These are phyloP conservation scores for Penicillium sclerotigenum DNA, from an alignment of 2,329 filamentous ascomycete species.

Conservation along the genomic window DNA sequence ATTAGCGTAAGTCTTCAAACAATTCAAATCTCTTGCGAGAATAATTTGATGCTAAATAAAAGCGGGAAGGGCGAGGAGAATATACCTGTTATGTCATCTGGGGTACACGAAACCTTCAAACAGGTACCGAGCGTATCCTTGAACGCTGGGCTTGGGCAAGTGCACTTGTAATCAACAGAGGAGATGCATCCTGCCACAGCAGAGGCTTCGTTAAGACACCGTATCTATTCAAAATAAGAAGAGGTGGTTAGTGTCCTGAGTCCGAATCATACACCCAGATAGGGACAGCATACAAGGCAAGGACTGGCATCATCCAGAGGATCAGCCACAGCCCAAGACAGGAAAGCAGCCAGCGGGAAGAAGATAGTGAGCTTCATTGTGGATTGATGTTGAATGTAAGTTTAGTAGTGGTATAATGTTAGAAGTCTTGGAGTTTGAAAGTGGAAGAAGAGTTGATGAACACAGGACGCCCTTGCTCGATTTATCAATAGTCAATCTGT, in stretches of 20 bases:
- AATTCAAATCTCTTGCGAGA: background rate
- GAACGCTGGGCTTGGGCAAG: conserved; percentile 18
- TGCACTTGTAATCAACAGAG: conserved; percentile 14
- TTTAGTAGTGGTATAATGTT: background rate
- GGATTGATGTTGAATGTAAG: background rate
- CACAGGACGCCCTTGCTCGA: background rate
- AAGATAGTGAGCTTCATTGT: conserved; percentile 22
- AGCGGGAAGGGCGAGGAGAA: too few relatives aligned
- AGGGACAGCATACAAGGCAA: conserved; percentile 10
- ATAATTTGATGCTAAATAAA: background rate
- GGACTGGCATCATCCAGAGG: conserved; percentile 4
- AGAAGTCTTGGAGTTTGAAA: background rate
- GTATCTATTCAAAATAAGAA: background rate
- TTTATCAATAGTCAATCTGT: conserved; percentile 5
- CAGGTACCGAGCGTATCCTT: conserved; percentile 15
- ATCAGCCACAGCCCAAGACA: conserved; percentile 14
- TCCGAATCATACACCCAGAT: background rate
- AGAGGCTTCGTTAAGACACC: conserved; percentile 15
- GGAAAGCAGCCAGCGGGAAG: conserved; percentile 16
- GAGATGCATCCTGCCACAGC: conserved; percentile 16
- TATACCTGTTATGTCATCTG: conserved; percentile 15
- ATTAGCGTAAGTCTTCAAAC: background rate
- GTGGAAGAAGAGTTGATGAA: background rate
- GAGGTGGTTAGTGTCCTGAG: conserved; percentile 4
- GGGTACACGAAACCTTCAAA: conserved; percentile 13